Evolutionary conservation across 768 basidiomycete species (phyloP), one percentile per base, ranked within the genome.

Genomic region (Suillus americanus): DNA sequence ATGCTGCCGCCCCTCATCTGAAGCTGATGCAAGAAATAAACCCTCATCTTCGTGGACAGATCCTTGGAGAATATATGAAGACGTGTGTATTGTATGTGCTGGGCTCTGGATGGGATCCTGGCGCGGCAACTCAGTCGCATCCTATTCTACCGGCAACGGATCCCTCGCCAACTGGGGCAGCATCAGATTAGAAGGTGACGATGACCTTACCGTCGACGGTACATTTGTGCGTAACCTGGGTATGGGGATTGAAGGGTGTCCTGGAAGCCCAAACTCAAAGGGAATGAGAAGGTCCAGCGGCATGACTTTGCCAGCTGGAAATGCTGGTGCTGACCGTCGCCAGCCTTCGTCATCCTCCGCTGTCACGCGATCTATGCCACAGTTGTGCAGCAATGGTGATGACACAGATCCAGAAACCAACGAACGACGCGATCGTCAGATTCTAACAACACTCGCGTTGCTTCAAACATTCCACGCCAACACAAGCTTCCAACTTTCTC

Each of bases 51-150:
- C 81, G 3, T 92, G 90, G 89, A 82, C 86, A 16, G 92, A 93
- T 66, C 84, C 85, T 9, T 93, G 91, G 91, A 84, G 86, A 30
- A 80, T 94, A 14, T 95, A 94, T 69, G 92, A 95, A 75, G 93
- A 94, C 65, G 89, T 90, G 25, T 94, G 93, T 66, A 79, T 93
- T 46, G 80, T 92, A 53, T 94, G 92, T 70, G 92, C 91, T 0
- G 86, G 90, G 3, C 80, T 92, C n/a, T 94, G 91, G 91, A 83
- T 89, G 70, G 89, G 91, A 16, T 80, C 83, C 3, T 90, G 83
- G 77, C 81, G 88, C 35, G 78, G 79, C 40, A 81, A 83, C 63
- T 82, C 85, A 0, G 67, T 75, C 0, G 70, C 76, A 60, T 81
- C 84, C 2, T 87, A 86, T 67, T 82, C 85, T 2, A 81, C 82